Evolutionary conservation across 306 rosid species (phyloP).

Genomic region (Malus domestica): ASM211411v1 NC_041792.1:29154407-29154906

Average conservation of each 20-base stretch:
- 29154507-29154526: neutral
- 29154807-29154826: neutral
- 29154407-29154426: neutral
- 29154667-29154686: slow-evolving; percentile 40
- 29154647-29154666: slow-evolving; percentile 34
- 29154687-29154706: slow-evolving; percentile 45
- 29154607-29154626: slow-evolving; percentile 50
- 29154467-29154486: no score
- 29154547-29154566: slow-evolving; percentile 61
- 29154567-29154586: slow-evolving; percentile 77
- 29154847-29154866: neutral
- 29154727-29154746: slow-evolving; percentile 24
- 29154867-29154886: neutral
- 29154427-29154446: neutral
- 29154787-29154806: neutral
- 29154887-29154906: neutral
- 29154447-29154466: neutral
- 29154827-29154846: neutral
- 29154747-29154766: neutral
- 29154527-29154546: slow-evolving; percentile 14
- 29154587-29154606: slow-evolving; percentile 53
- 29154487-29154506: neutral
- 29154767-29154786: neutral
- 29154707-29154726: slow-evolving; percentile 31
- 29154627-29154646: slow-evolving; percentile 41